Conservation (phyloP, 495 filamentous ascomycete species). For the Cudoniella acicularis region DNA sequence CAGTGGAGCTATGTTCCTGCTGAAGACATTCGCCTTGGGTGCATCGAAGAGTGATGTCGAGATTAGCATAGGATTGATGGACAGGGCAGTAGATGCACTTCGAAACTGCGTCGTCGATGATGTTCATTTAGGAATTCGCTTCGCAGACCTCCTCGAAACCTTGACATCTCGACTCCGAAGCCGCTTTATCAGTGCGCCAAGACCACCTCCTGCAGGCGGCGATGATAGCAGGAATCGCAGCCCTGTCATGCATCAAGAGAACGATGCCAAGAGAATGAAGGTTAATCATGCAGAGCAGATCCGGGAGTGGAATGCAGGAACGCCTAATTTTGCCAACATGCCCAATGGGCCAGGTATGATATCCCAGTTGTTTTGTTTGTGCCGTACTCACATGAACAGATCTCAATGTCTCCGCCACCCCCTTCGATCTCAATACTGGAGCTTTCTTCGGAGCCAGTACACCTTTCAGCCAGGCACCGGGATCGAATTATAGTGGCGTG, state of each 20-base stretch:
- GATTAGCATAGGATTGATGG: conserved; percentile 75
- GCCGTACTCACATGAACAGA: not conserved
- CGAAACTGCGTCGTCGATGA: conserved; percentile 89
- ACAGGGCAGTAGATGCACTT: conserved; percentile 73
- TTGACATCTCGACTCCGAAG: conserved; percentile 70
- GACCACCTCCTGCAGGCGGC: conserved; percentile 13
- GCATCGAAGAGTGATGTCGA: conserved; percentile 86
- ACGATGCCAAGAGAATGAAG: conserved; percentile 18
- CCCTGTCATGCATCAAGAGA: conserved; percentile 19
- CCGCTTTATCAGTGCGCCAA: conserved; percentile 63
- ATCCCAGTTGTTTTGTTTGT: not conserved
- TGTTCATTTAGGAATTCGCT: conserved; percentile 89
- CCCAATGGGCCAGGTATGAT: conserved; percentile 18
- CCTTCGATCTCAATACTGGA: conserved; percentile 45
- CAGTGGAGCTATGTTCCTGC: conserved; percentile 89
- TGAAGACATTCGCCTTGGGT: conserved; percentile 90
- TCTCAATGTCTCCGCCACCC: conserved; percentile 41
- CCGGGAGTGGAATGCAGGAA: conserved; percentile 26
- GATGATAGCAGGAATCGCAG: conserved; percentile 13
- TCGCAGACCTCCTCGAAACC: conserved; percentile 86
- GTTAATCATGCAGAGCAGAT: conserved; percentile 14
- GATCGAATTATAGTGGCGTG: conserved; percentile 26
- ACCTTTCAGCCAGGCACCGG: conserved; percentile 36
- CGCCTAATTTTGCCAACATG: conserved; percentile 17
- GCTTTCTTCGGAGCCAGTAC: conserved; percentile 43